These are phyloP conservation scores for Talaromyces ruber DNA, from an alignment of 495 filamentous ascomycete species.

Conservation along the genomic window DNA sequence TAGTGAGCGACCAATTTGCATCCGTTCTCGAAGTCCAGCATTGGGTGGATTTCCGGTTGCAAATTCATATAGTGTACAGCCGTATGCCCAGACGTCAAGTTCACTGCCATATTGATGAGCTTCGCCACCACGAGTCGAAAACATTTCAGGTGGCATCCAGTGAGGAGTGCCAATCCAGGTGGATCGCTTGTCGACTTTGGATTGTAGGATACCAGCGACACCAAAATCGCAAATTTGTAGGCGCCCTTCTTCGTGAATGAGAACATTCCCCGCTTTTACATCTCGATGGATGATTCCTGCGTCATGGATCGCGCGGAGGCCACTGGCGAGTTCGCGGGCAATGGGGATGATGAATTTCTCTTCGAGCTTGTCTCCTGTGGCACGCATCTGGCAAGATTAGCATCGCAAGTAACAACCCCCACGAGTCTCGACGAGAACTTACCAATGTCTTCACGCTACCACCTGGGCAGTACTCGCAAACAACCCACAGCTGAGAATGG, in stretches of 20 bases:
- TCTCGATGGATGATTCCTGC: constrained; percentile 93
- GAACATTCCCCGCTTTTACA: constrained; percentile 88
- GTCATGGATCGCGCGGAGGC: constrained; percentile 78
- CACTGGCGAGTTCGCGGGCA: constrained; percentile 76
- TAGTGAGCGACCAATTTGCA: constrained; percentile 55
- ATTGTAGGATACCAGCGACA: constrained; percentile 80
- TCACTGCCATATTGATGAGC: constrained; percentile 51
- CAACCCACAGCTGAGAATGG: constrained; percentile 85
- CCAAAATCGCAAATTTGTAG: constrained; percentile 95
- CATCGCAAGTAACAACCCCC: background rate
- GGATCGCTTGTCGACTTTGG: constrained; percentile 72
- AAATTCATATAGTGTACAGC: constrained; percentile 75
- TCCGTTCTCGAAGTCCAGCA: constrained; percentile 34
- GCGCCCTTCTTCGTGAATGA: constrained; percentile 78
- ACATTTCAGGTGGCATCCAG: constrained; percentile 95
- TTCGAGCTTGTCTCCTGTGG: constrained; percentile 61
- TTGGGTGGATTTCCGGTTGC: constrained; percentile 81
- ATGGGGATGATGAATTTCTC: constrained; percentile 90
- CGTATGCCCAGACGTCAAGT: constrained; percentile 82
- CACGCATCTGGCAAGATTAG: constrained; percentile 35
- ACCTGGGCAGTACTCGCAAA: constrained; percentile 91
- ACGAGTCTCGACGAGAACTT: constrained; percentile 11
- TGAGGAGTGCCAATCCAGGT: constrained; percentile 93
- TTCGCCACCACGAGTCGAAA: constrained; percentile 30
- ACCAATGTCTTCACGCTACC: constrained; percentile 91